A percentile compares a stretch with the other conserved stretches of the same genome.
Evolutionary conservation across 2,329 filamentous ascomycete species (phyloP).

Genomic region (Neurospora crassa): DNA sequence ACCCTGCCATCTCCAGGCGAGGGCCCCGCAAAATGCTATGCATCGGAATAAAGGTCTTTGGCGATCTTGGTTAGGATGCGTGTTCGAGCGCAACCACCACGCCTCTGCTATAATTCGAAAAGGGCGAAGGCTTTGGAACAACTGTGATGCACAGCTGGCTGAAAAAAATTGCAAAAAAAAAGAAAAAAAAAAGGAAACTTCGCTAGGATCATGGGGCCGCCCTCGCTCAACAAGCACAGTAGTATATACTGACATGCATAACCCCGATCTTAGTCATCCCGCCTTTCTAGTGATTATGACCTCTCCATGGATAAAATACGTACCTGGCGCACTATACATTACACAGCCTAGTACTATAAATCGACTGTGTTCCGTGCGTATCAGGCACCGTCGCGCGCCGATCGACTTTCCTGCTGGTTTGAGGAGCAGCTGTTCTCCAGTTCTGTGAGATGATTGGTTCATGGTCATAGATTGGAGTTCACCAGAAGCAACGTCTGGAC

Average conservation of each 20-base stretch:
- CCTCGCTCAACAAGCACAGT: neutral
- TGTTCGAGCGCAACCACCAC: neutral
- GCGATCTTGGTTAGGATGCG: neutral
- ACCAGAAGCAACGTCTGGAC: neutral
- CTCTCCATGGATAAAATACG: neutral
- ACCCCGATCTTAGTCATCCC: neutral
- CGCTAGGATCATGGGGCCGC: neutral
- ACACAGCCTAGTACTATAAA: neutral
- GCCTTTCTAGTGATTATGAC: neutral
- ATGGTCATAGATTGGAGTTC: neutral
- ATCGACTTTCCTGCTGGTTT: neutral
- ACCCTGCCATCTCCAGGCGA: neutral
- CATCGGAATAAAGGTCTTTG: neutral
- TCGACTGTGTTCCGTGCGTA: neutral
- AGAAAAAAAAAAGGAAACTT: too few relatives aligned
- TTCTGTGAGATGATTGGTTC: neutral
- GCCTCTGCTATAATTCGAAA: neutral
- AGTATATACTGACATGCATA: neutral
- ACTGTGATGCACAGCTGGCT: neutral
- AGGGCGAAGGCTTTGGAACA: neutral
- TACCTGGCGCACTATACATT: neutral
- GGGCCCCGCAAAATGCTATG: neutral
- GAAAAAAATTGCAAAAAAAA: too few relatives aligned
- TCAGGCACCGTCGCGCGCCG: neutral
- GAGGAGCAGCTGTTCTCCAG: neutral